A percentile compares a stretch with the other conserved stretches of the same genome.
Conservation (phyloP, 1,284 basidiomycete genomes). For the Polyporus tsugae region DNA sequence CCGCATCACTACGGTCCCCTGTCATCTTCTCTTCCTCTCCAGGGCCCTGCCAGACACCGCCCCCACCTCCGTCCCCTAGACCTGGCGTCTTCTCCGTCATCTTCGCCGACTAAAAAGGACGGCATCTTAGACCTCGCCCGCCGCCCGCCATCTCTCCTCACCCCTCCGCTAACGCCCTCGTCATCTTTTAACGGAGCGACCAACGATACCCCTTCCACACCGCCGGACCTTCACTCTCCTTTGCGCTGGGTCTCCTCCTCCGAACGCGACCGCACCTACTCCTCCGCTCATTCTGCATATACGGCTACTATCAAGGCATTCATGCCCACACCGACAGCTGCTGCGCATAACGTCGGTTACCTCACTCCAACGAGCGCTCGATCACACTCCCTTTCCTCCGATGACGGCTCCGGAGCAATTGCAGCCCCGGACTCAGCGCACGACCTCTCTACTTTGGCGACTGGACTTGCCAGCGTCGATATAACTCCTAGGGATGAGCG, state of each 20-base stretch:
- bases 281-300: constrained; percentile 20
- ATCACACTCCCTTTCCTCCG: constrained; percentile 35
- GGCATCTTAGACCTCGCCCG: constrained; percentile 24
- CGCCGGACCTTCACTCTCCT: constrained; percentile 34
- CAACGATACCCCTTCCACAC: constrained; percentile 38
- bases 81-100: constrained; percentile 36
- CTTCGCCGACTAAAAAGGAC: constrained; percentile 31
- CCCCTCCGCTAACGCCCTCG: constrained; percentile 43
- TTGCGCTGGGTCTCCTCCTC: constrained; percentile 31
- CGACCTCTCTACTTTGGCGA: constrained; percentile 24
- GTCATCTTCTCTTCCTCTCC: constrained; percentile 22
- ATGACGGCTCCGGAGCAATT: constrained; percentile 24
- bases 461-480: constrained; percentile 30
- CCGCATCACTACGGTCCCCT: constrained; percentile 28
- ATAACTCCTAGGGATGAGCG: constrained; percentile 37
- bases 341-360: constrained; percentile 30
- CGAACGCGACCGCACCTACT: constrained; percentile 23
- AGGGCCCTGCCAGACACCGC: constrained; percentile 36
- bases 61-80: constrained; percentile 43
- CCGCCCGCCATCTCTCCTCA: constrained; percentile 32
- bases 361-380: constrained; percentile 36
- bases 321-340: constrained; percentile 22
- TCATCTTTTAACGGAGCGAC: constrained; percentile 39
- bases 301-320: constrained; percentile 22
- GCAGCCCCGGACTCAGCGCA: constrained; percentile 10